Percentiles rank a stretch among this genome's conserved stretches.
Evolutionary conservation across 2,329 filamentous ascomycete genomes (phyloP).

Genomic region (Hysterium pulicare): DNA sequence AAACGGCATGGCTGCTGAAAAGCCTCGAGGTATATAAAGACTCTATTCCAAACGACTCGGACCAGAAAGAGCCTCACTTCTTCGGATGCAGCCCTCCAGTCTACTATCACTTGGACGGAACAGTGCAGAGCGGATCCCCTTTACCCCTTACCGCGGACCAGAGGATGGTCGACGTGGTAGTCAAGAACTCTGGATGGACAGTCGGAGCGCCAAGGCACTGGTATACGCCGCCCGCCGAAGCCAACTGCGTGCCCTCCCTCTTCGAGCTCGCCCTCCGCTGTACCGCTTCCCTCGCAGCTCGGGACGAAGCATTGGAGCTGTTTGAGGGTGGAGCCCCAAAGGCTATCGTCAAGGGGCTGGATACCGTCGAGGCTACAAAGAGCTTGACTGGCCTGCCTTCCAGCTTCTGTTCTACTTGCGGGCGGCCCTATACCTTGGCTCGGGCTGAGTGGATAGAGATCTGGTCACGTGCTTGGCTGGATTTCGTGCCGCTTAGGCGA

Average conservation of each 20-base stretch:
- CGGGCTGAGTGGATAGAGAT: conserved; percentile 33
- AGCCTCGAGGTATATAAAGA: conserved; percentile 19
- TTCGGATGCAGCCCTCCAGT: conserved; percentile 9
- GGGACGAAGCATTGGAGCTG: conserved; percentile 1
- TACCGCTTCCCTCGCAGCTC: conserved; percentile 3
- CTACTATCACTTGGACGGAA: conserved; percentile 28
- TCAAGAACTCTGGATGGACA: too few species aligned
- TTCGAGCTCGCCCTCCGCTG: conserved; percentile 32
- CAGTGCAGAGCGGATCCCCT: conserved; percentile 3
- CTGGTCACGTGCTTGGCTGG: conserved; percentile 11
- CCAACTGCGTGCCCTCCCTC: conserved; percentile 26
- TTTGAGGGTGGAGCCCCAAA: conserved; percentile 2
- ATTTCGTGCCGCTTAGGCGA: conserved; percentile 18
- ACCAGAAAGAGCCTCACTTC: conserved; percentile 11
- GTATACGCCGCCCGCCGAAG: conserved; percentile 4
- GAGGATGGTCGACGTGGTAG: background rate
- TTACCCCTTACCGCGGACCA: background rate
- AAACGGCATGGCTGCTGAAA: conserved; percentile 3
- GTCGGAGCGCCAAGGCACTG: conserved; percentile 1
- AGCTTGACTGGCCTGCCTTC: conserved; percentile 6
- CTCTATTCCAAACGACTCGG: conserved; percentile 20
- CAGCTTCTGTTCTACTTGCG: conserved; percentile 24
- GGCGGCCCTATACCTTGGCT: conserved; percentile 23
- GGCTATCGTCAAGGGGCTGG: conserved; percentile 2
- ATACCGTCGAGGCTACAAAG: background rate